Evolutionary conservation across 805 yeast genomes (phyloP), one percentile per base, ranked within the genome.

Genomic region (Kodamaea kaohsiungensis): DNA sequence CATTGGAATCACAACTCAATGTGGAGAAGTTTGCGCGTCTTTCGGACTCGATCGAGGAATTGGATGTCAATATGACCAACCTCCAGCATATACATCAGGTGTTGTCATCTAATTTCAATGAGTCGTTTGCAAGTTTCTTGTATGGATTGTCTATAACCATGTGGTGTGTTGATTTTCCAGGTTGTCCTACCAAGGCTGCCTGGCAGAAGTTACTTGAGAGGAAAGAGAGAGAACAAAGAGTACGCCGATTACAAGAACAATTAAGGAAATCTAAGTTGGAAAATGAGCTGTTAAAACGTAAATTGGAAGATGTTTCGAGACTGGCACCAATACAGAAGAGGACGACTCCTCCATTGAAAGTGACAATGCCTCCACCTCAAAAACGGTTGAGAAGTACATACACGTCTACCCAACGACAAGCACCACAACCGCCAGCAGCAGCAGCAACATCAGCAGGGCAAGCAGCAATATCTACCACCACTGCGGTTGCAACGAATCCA

Each of bases 61-160:
- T 90, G 49, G 87, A 84, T 54, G 70, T 76, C 22, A 83, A 88
- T 56, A 75, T 88, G 69, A 73, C 76, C n/a, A 76, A 79, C 42
- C 66, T 90, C 39, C 82, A 82, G 51, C 70, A 69, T 49, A 79
- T 87, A 9, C 91, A 90, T 68, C 82, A 84, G 45, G 81, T 83
- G 5, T 69, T 91, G 17, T 77, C 79, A 2, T 73, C 77, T 27
- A 69, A 70, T 22, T 86, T 91, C 68, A 90, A 90, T 65, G 97
- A 91, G 68, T 82, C 90, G 1, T 83, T 91, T 61, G 85, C 89
- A 1, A 76, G 92, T 40, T 85, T 91, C 52, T 65, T 91, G 51
- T 89, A 88, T 63, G 96, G 97, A 1, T 70, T 91, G 49, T 83
- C 87, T 65, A 84, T 90, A 68, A 90, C 91, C 63, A 92, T 96